Conservation (phyloP, 1,139 yeast species). For the Geotrichum histeridarum region DNA sequence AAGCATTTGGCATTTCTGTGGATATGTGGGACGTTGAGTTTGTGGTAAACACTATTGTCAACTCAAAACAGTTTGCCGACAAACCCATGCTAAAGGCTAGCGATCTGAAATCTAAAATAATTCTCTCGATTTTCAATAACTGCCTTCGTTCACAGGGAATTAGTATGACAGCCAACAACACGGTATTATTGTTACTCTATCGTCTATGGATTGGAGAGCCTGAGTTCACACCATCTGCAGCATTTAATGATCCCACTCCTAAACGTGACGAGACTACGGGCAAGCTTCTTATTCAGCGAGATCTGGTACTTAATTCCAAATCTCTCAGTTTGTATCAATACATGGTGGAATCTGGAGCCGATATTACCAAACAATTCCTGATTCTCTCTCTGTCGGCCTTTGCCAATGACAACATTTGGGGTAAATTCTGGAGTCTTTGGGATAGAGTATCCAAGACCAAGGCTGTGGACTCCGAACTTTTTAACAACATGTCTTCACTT, state of each 20-base stretch:
- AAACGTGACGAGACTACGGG: slow-evolving; percentile 10
- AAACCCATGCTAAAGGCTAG: slow-evolving; percentile 26
- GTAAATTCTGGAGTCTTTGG: slow-evolving; percentile 36
- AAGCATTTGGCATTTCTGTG: slow-evolving; percentile 32
- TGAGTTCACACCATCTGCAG: slow-evolving; percentile 24
- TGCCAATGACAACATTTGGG: slow-evolving; percentile 40
- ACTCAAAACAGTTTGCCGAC: slow-evolving; percentile 26
- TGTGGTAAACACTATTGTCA: slow-evolving; percentile 32
- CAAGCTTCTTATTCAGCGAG: slow-evolving; percentile 22
- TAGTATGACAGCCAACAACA: slow-evolving; percentile 25
- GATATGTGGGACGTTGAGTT: slow-evolving; percentile 32
- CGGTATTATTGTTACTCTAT: slow-evolving; percentile 29
- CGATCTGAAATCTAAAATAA: slow-evolving; percentile 27
- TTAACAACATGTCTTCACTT: slow-evolving; percentile 31
- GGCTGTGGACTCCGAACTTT: slow-evolving; percentile 24
- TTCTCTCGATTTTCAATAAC: slow-evolving; percentile 30
- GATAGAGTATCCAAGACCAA: slow-evolving; percentile 24
- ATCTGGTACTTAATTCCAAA: slow-evolving; percentile 24
- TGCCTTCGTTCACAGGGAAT: slow-evolving; percentile 32
- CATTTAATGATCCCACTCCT: slow-evolving; percentile 28
- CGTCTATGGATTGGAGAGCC: slow-evolving; percentile 27
- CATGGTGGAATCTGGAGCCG: slow-evolving; percentile 24
- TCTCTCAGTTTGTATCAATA: slow-evolving; percentile 28
- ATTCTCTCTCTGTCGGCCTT: slow-evolving; percentile 38
- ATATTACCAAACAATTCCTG: slow-evolving; percentile 27